phyloP scores from a whole-genome alignment of 257 asterid species.

The Solanum medicagineum region DNA sequence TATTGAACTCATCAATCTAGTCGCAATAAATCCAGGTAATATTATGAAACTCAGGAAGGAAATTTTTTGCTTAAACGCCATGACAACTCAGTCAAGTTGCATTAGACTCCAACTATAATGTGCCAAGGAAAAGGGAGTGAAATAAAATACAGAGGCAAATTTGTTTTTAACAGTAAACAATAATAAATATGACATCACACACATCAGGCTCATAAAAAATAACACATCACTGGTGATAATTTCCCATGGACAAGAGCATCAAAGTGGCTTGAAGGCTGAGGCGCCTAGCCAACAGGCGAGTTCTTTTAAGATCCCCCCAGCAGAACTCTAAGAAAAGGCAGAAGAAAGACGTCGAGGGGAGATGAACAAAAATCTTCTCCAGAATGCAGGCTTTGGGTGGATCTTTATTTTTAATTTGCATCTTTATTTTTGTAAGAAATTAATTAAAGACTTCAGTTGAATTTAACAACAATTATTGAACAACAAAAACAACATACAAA shows the following conservation, averaged over 20 bases:
- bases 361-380: not conserved
- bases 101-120: not conserved
- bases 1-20: slow-evolving; percentile 73
- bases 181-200: not conserved
- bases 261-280: not conserved
- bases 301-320: not conserved
- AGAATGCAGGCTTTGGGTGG: not conserved
- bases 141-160: not conserved
- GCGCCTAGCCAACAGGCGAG: not conserved
- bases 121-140: not conserved
- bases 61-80: not conserved
- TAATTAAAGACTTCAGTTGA: not conserved
- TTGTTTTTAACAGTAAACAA: not conserved
- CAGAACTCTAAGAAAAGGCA: not conserved
- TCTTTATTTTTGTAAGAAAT: not conserved
- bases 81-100: not conserved
- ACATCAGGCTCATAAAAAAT: not conserved
- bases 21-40: not conserved
- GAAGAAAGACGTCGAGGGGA: not conserved
- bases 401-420: not conserved
- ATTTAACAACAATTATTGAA: not conserved
- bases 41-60: not conserved
- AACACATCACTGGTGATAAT: not conserved
- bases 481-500: not conserved
- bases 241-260: not conserved